Conservation (phyloP, 352 stramenopile genomes). For the Thalassiosira ordinaria region DNA sequence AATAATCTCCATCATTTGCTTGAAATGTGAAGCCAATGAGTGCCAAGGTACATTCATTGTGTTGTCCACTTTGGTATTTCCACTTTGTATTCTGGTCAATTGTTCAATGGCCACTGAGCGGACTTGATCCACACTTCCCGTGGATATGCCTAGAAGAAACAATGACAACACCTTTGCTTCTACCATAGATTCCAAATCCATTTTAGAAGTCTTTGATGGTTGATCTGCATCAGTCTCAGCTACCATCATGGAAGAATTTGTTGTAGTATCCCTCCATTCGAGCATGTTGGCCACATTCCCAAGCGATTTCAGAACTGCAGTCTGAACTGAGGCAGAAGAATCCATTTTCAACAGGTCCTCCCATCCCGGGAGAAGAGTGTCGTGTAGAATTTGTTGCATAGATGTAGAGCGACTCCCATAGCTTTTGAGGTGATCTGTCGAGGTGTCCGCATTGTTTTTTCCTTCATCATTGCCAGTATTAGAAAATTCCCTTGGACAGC, state of each 20-base stretch:
- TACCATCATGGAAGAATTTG: no score
- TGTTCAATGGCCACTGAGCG: slow-evolving; percentile 14
- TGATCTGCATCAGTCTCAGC: no score
- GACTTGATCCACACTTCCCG: slow-evolving; percentile 27
- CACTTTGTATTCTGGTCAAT: slow-evolving; percentile 2
- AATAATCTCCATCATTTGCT: slow-evolving; percentile 35
- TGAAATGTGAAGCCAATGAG: slow-evolving; percentile 30
- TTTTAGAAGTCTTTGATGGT: no score
- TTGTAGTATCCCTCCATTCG: slow-evolving; percentile 33
- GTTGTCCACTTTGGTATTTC: slow-evolving; percentile 7
- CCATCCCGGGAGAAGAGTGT: slow-evolving; percentile 40
- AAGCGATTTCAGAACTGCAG: slow-evolving; percentile 31
- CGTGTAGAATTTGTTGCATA: slow-evolving; percentile 27
- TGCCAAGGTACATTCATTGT: not conserved
- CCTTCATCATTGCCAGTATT: slow-evolving; percentile 1
- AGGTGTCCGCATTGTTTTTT: no score
- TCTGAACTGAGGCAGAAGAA: slow-evolving; percentile 40
- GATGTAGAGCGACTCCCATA: slow-evolving; percentile 35
- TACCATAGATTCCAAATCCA: slow-evolving; percentile 24
- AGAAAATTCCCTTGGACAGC: slow-evolving; percentile 23
- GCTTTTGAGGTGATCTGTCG: slow-evolving; percentile 11
- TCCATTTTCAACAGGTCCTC: slow-evolving; percentile 46
- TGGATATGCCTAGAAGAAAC: slow-evolving; percentile 40
- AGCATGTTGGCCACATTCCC: slow-evolving; percentile 28
- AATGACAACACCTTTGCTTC: slow-evolving; percentile 38